Base-by-base conservation (phyloP, 1,284 basidiomycete species). In the Fistulinella cinereoalba region DNA sequence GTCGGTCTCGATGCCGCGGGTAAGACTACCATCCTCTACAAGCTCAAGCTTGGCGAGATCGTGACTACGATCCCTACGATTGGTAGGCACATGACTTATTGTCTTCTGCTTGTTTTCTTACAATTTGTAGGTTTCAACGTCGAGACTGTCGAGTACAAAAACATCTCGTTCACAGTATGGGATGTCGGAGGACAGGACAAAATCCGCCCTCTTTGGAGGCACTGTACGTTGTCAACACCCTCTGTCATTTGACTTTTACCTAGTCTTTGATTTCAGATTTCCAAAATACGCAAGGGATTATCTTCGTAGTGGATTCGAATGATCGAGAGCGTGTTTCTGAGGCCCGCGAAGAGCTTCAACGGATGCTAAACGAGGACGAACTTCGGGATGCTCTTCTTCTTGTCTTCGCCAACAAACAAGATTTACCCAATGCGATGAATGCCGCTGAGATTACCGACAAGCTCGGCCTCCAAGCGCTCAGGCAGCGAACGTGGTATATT, bases 121-220 rank as follows among this genome's bases (percentile, higher is more conserved):
- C n/a, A n/a, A n/a, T n/a, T n/a, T n/a, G 93, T 88, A 74, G 94
- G 94, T 18, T 97, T 97, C 81, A 98, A 99, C 68, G 97, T 99
- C 59, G 97, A 99, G 75, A 99, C 97, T 11, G 97, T 99, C 56
- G 97, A 95, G 56, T 99, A 99, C 76, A 98, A 98, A 81, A 99
- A 99, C 63, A 95, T 99, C 66, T 97, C 96, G 66, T 99, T 99
- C 79, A 99, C 97, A 62, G 97, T 99, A 21, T 99, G 97, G 97
- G 97, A 99, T 69, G 97, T 99, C 49, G 97, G 97, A 68, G 97
- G 95, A 31, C 95, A 98, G 72, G 95, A 97, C 76, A 97, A 97
- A 80, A 97, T 97, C 63, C 80, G 97, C 54, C 97, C 97, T 39
- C 77, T 99, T 45, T 99, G 96, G 96, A 80, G 97, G 71, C 96